Evolutionary conservation across 352 stramenopile species (phyloP).

Genomic region (Globisporangium lucens): DNA sequence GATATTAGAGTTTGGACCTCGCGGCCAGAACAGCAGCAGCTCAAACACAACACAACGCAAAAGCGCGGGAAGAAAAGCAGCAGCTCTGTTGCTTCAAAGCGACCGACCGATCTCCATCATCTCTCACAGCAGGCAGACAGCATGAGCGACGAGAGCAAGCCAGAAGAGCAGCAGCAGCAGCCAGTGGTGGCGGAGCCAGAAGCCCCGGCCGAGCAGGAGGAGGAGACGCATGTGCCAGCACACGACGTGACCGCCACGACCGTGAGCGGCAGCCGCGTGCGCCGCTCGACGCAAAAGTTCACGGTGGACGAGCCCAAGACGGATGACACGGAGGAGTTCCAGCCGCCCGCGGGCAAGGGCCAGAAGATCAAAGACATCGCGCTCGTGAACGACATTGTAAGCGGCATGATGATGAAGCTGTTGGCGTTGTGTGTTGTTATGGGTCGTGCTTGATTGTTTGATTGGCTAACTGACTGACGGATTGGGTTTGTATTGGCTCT

Average conservation of each 20-base stretch:
- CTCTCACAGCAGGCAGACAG: neutral
- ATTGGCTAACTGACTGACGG: neutral
- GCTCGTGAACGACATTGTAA: slow-evolving; percentile 46
- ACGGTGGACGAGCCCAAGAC: slow-evolving; percentile 42
- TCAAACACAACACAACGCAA: too few relatives aligned
- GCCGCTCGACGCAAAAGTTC: slow-evolving; percentile 66
- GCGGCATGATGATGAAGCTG: slow-evolving; percentile 1
- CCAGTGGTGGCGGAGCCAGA: neutral
- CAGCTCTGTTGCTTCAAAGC: too few relatives aligned
- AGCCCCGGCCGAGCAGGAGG: neutral
- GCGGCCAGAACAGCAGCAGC: too few relatives aligned
- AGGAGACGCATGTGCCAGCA: slow-evolving; percentile 9
- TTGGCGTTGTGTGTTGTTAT: neutral
- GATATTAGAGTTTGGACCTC: too few relatives aligned
- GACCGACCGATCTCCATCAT: too few relatives aligned
- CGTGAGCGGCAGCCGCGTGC: slow-evolving; percentile 47
- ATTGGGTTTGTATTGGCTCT: neutral
- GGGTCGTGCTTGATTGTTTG: too few relatives aligned
- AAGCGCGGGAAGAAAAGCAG: too few relatives aligned
- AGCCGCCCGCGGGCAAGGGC: slow-evolving; percentile 47
- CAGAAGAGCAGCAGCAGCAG: slow-evolving; percentile 9
- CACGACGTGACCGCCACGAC: slow-evolving; percentile 21
- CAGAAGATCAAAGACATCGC: slow-evolving; percentile 65
- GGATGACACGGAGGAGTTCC: slow-evolving; percentile 64
- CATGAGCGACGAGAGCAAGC: slow-evolving; percentile 13